These are phyloP conservation scores for Thielaviopsis euricoi DNA, from an alignment of 2,329 filamentous ascomycete genomes.

Conservation along the genomic window DNA sequence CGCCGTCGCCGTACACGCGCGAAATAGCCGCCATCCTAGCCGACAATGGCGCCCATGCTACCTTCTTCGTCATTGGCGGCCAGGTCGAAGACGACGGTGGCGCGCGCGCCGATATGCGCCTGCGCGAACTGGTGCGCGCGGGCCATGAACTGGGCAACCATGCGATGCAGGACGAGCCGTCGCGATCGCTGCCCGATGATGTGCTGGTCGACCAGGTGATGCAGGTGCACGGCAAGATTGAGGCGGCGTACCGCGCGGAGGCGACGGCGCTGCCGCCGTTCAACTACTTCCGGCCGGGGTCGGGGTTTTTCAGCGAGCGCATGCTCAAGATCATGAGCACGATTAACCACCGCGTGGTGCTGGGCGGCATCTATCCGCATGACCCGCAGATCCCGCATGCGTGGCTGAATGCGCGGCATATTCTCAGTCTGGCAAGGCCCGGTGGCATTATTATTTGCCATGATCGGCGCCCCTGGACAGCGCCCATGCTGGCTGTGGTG, in stretches of 20 bases:
- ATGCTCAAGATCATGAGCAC: constrained; percentile 46
- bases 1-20: constrained; percentile 54
- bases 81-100: constrained; percentile 42
- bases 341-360: constrained; percentile 54
- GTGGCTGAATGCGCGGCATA: constrained; percentile 57
- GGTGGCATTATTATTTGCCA: constrained; percentile 77
- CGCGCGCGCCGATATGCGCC: constrained; percentile 25
- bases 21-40: constrained; percentile 55
- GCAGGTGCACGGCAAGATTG: constrained; percentile 45
- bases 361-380: constrained; percentile 78
- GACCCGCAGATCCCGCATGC: constrained; percentile 67
- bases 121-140: constrained; percentile 39
- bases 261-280: constrained; percentile 28
- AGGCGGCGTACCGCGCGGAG: constrained; percentile 35
- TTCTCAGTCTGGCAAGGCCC: constrained; percentile 61
- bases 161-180: constrained; percentile 75
- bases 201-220: constrained; percentile 47
- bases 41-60: constrained; percentile 52
- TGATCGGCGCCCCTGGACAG: constrained; percentile 69
- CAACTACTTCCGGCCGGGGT: constrained; percentile 68
- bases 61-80: constrained; percentile 76
- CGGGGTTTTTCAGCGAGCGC: constrained; percentile 59
- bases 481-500: constrained; percentile 58
- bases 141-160: constrained; percentile 73
- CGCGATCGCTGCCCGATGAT: constrained; percentile 39